phyloP scores from a whole-genome alignment of 345 rosid species.

The Populus tremula region DNA sequence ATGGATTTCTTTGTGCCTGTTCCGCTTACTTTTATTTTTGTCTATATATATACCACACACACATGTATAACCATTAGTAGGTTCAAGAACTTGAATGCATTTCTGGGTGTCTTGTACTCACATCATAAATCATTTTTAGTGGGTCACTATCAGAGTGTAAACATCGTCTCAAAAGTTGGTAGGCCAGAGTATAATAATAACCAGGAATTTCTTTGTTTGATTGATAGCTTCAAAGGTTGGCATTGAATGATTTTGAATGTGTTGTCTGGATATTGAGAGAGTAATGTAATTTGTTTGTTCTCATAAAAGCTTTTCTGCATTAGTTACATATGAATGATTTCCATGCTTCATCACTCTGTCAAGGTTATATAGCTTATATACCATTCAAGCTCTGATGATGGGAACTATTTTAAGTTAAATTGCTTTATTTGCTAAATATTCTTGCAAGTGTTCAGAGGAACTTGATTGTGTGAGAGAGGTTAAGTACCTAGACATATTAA shows the following conservation, averaged over 20 bases:
- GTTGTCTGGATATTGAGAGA: background rate
- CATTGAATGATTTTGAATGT: background rate
- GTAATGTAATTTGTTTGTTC: background rate
- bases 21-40: background rate
- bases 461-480: background rate
- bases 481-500: background rate
- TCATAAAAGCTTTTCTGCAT: background rate
- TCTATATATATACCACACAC: background rate
- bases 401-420: background rate
- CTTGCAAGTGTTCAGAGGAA: background rate
- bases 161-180: background rate
- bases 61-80: background rate
- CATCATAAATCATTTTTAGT: background rate
- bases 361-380: background rate
- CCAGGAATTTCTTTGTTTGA: background rate
- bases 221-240: background rate
- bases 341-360: background rate
- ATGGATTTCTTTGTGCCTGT: background rate
- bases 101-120: background rate
- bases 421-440: background rate
- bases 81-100: background rate
- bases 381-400: background rate
- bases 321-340: background rate
- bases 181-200: background rate
- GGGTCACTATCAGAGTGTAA: background rate